Evolutionary conservation across 208 protist genomes (phyloP), one percentile per base, ranked within the genome.

Genomic region (Acanthamoeba healyi): DNA sequence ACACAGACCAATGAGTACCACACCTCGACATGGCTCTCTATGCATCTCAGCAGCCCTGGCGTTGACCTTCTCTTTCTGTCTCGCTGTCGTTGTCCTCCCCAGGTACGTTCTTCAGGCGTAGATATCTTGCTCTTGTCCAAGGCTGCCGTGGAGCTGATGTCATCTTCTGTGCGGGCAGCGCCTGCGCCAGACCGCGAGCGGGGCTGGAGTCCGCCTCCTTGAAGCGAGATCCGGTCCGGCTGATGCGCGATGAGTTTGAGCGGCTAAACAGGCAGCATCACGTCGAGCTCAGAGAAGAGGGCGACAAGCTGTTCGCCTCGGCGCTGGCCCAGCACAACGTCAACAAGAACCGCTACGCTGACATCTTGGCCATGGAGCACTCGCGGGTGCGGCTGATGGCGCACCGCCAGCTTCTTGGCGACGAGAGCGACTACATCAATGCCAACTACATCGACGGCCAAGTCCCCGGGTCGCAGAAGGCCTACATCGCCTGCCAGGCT

Each of bases 351-450:
- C 24, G 79, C 14, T 88, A 88, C 51, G 12, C 26, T 29, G 36
- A 88, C 79, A 88, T 88, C 4, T 46, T 88, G 14, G 79, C 79
- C 44, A 5, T n/a, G 26, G 79, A 88, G 51, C 29, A 22, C 79
- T 63, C 79, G 26, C 1, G 79, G 29, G 79, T 88, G 0, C 24
- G 24, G 51, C 79, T 88, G 7, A 32, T n/a, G 29, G 42, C 19
- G 46, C 51, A 88, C 36, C 79, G 79, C 14, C 32, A 88, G 17
- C 51, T 88, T 14, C n/a, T 40, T 14, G 7, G 1, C 38, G 56
- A 91, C 29, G 29, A 67, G 7, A 84, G 40, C 46, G 74, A 94
- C 74, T 94, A 94, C 74, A 94, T 94, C 90, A 94, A 94, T 42
- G 90, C 90, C 67, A 74, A 74, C 26, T 94, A 70, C 67, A 86